phyloP scores from a whole-genome alignment of 805 yeast genomes.

The Starmerella geochares region DNA sequence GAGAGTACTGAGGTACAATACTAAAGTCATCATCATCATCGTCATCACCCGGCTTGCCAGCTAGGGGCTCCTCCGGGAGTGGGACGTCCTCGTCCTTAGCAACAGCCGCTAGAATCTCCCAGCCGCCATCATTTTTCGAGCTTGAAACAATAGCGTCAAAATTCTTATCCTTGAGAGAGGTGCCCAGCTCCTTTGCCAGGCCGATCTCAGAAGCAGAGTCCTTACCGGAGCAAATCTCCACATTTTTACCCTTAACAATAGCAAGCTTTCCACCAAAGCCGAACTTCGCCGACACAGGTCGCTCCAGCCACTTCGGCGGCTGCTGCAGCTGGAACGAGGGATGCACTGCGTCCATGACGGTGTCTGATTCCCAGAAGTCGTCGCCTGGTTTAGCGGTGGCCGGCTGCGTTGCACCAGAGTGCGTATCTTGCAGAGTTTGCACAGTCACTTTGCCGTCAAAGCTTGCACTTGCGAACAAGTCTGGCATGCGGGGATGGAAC shows the following conservation, averaged over 20 bases:
- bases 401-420: constrained; percentile 32
- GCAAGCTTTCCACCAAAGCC: constrained; percentile 92
- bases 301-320: constrained; percentile 82
- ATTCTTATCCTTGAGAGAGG: constrained; percentile 41
- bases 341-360: constrained; percentile 34
- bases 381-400: constrained; percentile 42
- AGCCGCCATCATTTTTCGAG: constrained; percentile 25
- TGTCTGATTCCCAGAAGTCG: constrained; percentile 68
- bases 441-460: constrained; percentile 73
- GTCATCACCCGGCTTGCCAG: constrained; percentile 14
- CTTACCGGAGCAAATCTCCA: constrained; percentile 36
- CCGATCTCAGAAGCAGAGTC: constrained; percentile 21
- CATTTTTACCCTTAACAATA: constrained; percentile 34
- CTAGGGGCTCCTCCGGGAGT: constrained; percentile 16
- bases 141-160: constrained; percentile 26
- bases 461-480: constrained; percentile 53
- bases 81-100: constrained; percentile 23
- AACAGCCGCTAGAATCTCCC: constrained; percentile 30
- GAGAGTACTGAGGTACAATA: constrained; percentile 27
- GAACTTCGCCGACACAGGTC: constrained; percentile 65
- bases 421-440: constrained; percentile 80
- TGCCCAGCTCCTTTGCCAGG: constrained; percentile 35
- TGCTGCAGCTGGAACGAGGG: constrained; percentile 63
- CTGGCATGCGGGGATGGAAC: constrained; percentile 84
- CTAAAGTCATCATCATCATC: constrained; percentile 37